These are phyloP conservation scores for Xylariaceae sp. DNA, from an alignment of 2,329 filamentous ascomycete species.

Conservation along the genomic window DNA sequence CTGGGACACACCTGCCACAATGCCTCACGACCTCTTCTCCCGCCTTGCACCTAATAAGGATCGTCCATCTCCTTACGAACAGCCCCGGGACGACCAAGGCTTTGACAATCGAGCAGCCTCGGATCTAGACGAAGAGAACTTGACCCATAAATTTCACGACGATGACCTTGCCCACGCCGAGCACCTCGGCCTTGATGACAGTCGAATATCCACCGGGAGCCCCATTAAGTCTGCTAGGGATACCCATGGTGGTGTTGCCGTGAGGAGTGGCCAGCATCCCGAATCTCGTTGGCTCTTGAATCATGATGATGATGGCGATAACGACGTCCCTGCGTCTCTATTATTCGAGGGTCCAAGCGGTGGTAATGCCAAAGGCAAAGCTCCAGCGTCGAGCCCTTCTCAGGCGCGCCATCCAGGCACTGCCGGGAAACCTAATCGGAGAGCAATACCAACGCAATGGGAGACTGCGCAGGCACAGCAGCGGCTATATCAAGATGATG, in stretches of 20 bases:
- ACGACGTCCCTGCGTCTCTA: conserved; percentile 60
- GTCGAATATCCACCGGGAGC: conserved; percentile 41
- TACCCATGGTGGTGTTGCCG: conserved; percentile 13
- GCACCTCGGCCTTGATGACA: conserved; percentile 42
- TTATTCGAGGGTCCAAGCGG: conserved; percentile 47
- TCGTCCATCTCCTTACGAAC: conserved; percentile 46
- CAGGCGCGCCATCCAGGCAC: conserved; percentile 30
- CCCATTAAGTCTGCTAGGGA: conserved; percentile 22
- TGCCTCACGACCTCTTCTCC: conserved; percentile 47
- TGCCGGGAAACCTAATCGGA: conserved; percentile 40
- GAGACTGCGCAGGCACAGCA: conserved; percentile 50
- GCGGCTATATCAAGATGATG: conserved; percentile 41
- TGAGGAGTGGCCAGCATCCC: conserved; percentile 16
- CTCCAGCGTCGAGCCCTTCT: conserved; percentile 23
- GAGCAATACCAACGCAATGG: conserved; percentile 48
- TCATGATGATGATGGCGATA: conserved; percentile 38
- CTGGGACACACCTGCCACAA: conserved; percentile 24
- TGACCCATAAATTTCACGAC: conserved; percentile 47
- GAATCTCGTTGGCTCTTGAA: conserved; percentile 29
- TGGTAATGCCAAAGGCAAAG: conserved; percentile 23
- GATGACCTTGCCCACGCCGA: conserved; percentile 43
- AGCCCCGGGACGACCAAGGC: conserved; percentile 40
- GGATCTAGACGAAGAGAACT: conserved; percentile 49
- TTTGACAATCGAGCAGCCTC: conserved; percentile 39
- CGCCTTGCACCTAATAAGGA: conserved; percentile 36